Evolutionary conservation across 805 yeast genomes (phyloP).

Genomic region (Wickerhamiella hasegawae): DNA sequence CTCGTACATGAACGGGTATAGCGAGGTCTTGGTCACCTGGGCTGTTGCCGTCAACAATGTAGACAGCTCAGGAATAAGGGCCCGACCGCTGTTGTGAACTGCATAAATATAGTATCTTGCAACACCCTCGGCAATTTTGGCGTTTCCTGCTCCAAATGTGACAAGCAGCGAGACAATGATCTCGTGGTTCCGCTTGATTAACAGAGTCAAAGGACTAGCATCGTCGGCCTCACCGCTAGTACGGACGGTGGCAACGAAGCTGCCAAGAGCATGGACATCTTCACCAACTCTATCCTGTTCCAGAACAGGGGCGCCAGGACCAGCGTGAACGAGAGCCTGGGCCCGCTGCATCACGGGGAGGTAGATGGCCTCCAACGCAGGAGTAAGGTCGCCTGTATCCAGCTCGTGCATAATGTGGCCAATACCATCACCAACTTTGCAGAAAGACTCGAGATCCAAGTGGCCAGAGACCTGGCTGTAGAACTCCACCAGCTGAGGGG

Average conservation of each 20-base stretch:
- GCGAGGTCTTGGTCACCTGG: background rate
- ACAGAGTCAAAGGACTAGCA: constrained; percentile 19
- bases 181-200: constrained; percentile 6
- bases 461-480: constrained; percentile 40
- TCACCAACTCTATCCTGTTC: constrained; percentile 6
- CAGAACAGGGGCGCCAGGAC: constrained; percentile 31
- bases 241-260: constrained; percentile 52
- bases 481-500: constrained; percentile 61
- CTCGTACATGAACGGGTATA: constrained; percentile 8
- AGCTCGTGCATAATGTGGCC: constrained; percentile 48
- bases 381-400: constrained; percentile 25
- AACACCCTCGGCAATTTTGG: constrained; percentile 6
- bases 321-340: constrained; percentile 37
- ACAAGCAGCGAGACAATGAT: constrained; percentile 5
- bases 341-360: constrained; percentile 50
- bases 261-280: constrained; percentile 37
- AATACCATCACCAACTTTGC: constrained; percentile 77
- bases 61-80: constrained; percentile 5
- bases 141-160: constrained; percentile 3
- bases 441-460: constrained; percentile 51
- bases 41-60: constrained; percentile 4
- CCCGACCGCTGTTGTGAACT: constrained; percentile 8
- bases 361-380: constrained; percentile 51
- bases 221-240: constrained; percentile 36
- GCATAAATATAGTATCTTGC: constrained; percentile 9